Evolutionary conservation across 2,329 filamentous ascomycete genomes (phyloP), one percentile per base, ranked within the genome.

Genomic region (Tolypocladium inflatum): DNA sequence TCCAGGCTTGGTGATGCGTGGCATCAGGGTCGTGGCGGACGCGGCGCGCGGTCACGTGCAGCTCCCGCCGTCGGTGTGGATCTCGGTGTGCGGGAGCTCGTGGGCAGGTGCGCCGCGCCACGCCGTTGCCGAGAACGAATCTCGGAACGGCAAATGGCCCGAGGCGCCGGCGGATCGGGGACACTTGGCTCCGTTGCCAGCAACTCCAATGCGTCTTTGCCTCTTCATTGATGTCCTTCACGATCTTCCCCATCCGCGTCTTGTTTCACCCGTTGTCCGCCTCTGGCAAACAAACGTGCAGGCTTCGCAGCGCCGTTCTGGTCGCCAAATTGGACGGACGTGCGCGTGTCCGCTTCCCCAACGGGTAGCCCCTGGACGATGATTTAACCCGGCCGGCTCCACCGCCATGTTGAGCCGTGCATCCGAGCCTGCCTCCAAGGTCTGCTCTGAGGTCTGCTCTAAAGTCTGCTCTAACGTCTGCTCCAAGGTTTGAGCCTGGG

Each of bases 11-110:
- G 17, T 50, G 45, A 50, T 50, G 45, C 51, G 51, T 54, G 51
- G 35, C 38, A 39, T 54, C 52, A 26, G 11, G 23, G 19, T 4
- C 53, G 21, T 43, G 53, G 53, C 30, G 35, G 53, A n/a, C 21
- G 53, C 37, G 38, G 38, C 53, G 53, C 53, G 53, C 38, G n/a
- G 53, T 55, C 53, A 55, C 53, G 53, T 55, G 53, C 26, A n/a
- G 35, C 48, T 15, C 9, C 19, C 41, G 21, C 41, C 41, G 2
- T 3, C 23, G 23, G 43, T 48, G 43, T 26, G 43, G 21, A 45
- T 19, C 21, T 17, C 13, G 43, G 43, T 48, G 43, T 15, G 23
- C 43, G 43, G 6, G 43, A 23, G 15, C 23, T 0, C 43, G 23
- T 17, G 21, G 21, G 42, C 42, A 45, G 15, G 21, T 6, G 21